Evolutionary conservation across 768 basidiomycete species (phyloP), one percentile per base, ranked within the genome.

Genomic region (Fomitopsis serialis): DNA sequence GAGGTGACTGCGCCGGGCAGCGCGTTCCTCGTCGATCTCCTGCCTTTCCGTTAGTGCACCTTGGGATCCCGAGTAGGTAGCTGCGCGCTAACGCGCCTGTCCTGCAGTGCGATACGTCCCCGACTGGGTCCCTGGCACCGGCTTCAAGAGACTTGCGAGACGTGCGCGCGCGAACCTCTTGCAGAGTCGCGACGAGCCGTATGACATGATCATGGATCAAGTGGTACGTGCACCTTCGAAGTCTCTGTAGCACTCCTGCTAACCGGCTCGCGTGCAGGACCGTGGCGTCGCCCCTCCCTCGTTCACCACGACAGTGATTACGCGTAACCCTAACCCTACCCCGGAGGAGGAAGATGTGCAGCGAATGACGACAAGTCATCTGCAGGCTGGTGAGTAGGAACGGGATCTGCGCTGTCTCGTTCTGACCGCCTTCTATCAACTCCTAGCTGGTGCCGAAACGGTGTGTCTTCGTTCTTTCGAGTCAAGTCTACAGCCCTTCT

Each of bases 1-100:
- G 19, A 27, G 4, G 54, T 57, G 6, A 32, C 62, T 3, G 43
- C 53, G 10, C 67, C 75, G 8, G 74, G 74, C 6, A 32, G 11
- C 3, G 67, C 71, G 34, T 70, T 68, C 44, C 68, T 69, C 13
- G 66, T 68, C 34, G 69, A 70, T 46, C 37, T 60, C 58, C 37
- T 75, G 56, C 65, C 64, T 11, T 49, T 54, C 22, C 45, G 72
- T 72, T 23, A 17, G 66, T n/a, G n/a, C n/a, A n/a, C n/a, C n/a
- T n/a, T n/a, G n/a, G n/a, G n/a, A n/a, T n/a, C n/a, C n/a, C n/a
- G n/a, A n/a, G n/a, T n/a, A n/a, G n/a, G n/a, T n/a, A n/a, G n/a
- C n/a, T n/a, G n/a, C n/a, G n/a, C n/a, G n/a, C n/a, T n/a, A n/a
- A n/a, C n/a, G n/a, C n/a, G n/a, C n/a, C n/a, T n/a, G n/a, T 17